A percentile compares a stretch with the other conserved stretches of the same genome.
Evolutionary conservation across 2,329 filamentous ascomycete species (phyloP).

Genomic region (Botrytis galanthina): DNA sequence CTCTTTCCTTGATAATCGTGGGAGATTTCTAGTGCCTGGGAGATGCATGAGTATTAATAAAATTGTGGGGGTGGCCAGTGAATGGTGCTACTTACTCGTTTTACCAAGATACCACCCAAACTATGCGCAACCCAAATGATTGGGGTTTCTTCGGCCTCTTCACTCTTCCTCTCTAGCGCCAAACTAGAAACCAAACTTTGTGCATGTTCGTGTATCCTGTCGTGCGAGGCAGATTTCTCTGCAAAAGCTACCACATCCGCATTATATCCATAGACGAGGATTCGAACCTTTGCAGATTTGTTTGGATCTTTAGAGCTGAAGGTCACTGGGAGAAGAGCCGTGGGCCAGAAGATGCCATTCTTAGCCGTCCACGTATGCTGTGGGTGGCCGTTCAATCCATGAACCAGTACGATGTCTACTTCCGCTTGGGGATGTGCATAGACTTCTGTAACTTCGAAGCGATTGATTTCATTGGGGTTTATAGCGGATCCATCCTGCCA

Average conservation of each 20-base stretch:
- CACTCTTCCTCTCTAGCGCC: slow-evolving; percentile 59
- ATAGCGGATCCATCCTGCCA: slow-evolving; percentile 47
- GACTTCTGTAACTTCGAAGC: slow-evolving; percentile 58
- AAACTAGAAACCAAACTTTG: slow-evolving; percentile 65
- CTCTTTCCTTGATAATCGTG: slow-evolving; percentile 58
- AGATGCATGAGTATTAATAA: not conserved
- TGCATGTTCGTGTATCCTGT: slow-evolving; percentile 68
- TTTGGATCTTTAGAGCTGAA: slow-evolving; percentile 43
- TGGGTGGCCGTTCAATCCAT: slow-evolving; percentile 67
- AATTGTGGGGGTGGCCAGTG: not conserved
- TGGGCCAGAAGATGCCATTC: slow-evolving; percentile 64
- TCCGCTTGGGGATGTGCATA: slow-evolving; percentile 58
- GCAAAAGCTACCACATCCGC: slow-evolving; percentile 56
- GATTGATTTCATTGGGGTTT: slow-evolving; percentile 45
- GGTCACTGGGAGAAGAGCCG: slow-evolving; percentile 61
- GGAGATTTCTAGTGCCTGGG: slow-evolving; percentile 60
- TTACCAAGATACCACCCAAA: slow-evolving; percentile 69
- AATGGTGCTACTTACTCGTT: slow-evolving; percentile 43
- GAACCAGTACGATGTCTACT: slow-evolving; percentile 67
- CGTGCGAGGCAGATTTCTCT: slow-evolving; percentile 49
- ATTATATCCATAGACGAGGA: slow-evolving; percentile 74
- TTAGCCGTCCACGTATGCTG: slow-evolving; percentile 59
- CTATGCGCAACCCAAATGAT: slow-evolving; percentile 78
- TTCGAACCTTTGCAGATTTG: slow-evolving; percentile 53
- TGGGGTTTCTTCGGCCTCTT: slow-evolving; percentile 57